Evolutionary conservation across 352 stramenopile genomes (phyloP).

Genomic region (Globisporangium splendens): DNA sequence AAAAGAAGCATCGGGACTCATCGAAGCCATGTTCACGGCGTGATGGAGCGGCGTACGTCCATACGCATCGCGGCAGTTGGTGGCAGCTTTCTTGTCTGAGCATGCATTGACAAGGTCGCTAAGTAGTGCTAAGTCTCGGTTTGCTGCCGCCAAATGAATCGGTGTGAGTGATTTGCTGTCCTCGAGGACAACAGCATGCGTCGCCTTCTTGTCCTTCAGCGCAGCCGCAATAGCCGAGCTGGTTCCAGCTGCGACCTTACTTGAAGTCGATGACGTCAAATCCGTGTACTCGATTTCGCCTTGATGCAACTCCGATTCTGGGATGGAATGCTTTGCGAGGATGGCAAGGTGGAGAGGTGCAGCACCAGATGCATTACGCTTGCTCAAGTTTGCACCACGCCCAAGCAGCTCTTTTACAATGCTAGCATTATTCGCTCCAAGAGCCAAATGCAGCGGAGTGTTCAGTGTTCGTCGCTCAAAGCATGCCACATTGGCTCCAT

Average conservation of each 20-base stretch:
- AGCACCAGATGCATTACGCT: conserved; percentile 29
- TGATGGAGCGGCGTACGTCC: conserved; percentile 67
- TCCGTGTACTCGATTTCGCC: conserved; percentile 55
- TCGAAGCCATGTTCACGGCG: conserved; percentile 60
- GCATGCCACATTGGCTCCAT: conserved; percentile 39
- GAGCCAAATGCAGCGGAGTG: conserved; percentile 47
- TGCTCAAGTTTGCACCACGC: conserved; percentile 42
- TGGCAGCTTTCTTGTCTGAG: conserved; percentile 27
- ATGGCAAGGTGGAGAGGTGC: conserved; percentile 50
- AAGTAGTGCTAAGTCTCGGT: conserved; percentile 62
- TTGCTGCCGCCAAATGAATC: conserved; percentile 54
- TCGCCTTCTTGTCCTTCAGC: conserved; percentile 38
- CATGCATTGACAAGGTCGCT: conserved; percentile 38
- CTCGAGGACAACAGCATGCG: conserved; percentile 36
- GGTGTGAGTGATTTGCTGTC: conserved; percentile 49
- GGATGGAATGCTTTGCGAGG: conserved; percentile 39
- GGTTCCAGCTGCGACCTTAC: conserved; percentile 1
- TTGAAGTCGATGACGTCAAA: neutral
- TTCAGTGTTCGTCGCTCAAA: conserved; percentile 30
- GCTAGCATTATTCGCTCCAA: conserved; percentile 33
- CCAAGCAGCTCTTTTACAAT: conserved; percentile 44
- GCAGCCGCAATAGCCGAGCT: conserved; percentile 49
- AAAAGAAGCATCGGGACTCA: conserved; percentile 73
- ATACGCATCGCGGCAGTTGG: conserved; percentile 50
- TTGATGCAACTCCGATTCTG: conserved; percentile 40